A percentile compares a stretch with the other conserved stretches of the same genome.
These are phyloP conservation scores for Clarireedia monteithiana DNA, from an alignment of 2,329 filamentous ascomycete species.

Conservation along the genomic window DNA sequence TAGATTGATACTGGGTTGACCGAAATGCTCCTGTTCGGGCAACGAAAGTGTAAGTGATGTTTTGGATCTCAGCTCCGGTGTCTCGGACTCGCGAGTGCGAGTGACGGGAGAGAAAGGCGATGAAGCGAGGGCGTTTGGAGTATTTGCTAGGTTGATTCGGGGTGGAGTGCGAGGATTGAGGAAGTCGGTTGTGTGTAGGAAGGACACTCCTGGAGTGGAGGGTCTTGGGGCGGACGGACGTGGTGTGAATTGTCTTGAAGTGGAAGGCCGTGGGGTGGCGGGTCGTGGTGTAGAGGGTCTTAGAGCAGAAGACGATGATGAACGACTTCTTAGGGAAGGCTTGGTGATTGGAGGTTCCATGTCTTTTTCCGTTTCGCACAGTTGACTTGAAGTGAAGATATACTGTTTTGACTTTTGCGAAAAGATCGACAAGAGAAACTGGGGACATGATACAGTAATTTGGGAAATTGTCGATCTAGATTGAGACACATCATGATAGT, in stretches of 20 bases:
- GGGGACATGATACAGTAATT: neutral
- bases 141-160: neutral
- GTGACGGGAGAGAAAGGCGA: neutral
- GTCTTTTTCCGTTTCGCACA: neutral
- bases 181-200: neutral
- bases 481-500: neutral
- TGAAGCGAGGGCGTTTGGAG: neutral
- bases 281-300: too few species aligned
- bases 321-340: neutral
- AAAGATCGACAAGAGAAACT: neutral
- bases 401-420: neutral
- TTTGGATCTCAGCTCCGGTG: neutral
- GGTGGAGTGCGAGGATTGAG: neutral
- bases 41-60: conserved; percentile 1
- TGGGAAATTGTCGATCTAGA: neutral
- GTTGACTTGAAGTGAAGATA: neutral
- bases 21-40: conserved; percentile 1
- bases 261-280: neutral
- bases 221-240: neutral
- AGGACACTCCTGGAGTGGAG: neutral
- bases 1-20: conserved; percentile 3
- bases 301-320: too few species aligned
- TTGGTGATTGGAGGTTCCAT: neutral
- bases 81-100: neutral
- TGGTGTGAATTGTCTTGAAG: neutral